Evolutionary conservation across 805 yeast species (phyloP), one percentile per base, ranked within the genome.

Genomic region (Kodamaea leandrae): DNA sequence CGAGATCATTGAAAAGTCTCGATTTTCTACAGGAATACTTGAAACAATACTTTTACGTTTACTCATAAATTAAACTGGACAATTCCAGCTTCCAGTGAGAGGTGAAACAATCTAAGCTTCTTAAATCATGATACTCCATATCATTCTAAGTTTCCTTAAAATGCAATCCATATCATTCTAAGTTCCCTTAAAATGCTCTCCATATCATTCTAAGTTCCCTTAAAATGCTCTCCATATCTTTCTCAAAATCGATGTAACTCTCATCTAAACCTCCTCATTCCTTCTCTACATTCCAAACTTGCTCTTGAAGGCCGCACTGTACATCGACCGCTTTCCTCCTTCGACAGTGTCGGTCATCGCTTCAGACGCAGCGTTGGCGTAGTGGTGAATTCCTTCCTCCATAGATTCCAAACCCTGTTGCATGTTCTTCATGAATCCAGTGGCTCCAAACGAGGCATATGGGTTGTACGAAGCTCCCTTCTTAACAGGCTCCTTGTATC

Each of bases 301-400:
- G 41, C 77, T 72, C 48, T 67, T 74, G 25, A 81, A 52, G 0
- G 83, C 73, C 12, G 80, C 68, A 26, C 66, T 66, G 44, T 79
- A 72, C 43, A 80, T 48, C 25, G 73, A 71, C 34, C 67, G 74
- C 47, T 80, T 76, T 10, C 71, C 73, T 9, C 66, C 65, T 30
- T 74, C 80, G 32, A 76, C 57, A 1, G 76, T 57, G 10, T 77
- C 83, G 45, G 65, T 74, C 67, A 81, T 64, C 12, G 73, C 59
- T 46, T 79, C 81, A 43, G 77, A 72, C 20, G 80, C 62, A 18
- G 63, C 68, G 32, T 68, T 73, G 5, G 86, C 85, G 47, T 77
- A 79, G 16, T 77, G 79, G 53, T 78, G 76, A 37, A 80, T 56
- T 7, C 72, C 62, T 41, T 76, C 81, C 50, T 79, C 86, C 13